These are phyloP conservation scores for Xylaria castorea DNA, from an alignment of 495 filamentous ascomycete genomes.

Conservation along the genomic window DNA sequence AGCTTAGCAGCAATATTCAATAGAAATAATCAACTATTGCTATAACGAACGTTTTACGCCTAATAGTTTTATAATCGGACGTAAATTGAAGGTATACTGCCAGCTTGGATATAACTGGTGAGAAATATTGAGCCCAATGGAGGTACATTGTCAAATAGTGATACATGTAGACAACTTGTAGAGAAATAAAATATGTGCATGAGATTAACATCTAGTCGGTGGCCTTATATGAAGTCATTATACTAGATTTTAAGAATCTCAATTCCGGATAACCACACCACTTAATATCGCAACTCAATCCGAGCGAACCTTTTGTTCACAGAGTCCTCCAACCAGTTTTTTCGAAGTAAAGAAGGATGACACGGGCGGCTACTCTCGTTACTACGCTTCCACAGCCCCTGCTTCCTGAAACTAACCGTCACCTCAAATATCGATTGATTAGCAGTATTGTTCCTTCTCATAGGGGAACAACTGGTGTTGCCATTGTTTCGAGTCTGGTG, in stretches of 20 bases:
- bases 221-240: neutral
- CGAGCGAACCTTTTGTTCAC: constrained; percentile 37
- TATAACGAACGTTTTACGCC: too few relatives aligned
- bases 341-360: constrained; percentile 20
- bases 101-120: too few relatives aligned
- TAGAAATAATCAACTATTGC: too few relatives aligned
- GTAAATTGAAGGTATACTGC: too few relatives aligned
- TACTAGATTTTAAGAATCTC: neutral
- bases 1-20: neutral
- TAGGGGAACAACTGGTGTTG: neutral
- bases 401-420: neutral
- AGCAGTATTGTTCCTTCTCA: neutral
- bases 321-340: constrained; percentile 39
- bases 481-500: neutral
- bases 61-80: too few relatives aligned
- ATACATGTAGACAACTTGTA: neutral
- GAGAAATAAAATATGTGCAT: neutral
- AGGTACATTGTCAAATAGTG: neutral
- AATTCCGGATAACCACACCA: neutral
- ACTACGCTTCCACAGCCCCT: constrained; percentile 21
- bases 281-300: constrained; percentile 39
- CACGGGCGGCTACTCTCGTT: neutral
- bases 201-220: neutral
- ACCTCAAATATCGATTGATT: neutral
- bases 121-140: neutral